Evolutionary conservation across 2,329 filamentous ascomycete species (phyloP).

Genomic region (Mariannaea elegans): DNA sequence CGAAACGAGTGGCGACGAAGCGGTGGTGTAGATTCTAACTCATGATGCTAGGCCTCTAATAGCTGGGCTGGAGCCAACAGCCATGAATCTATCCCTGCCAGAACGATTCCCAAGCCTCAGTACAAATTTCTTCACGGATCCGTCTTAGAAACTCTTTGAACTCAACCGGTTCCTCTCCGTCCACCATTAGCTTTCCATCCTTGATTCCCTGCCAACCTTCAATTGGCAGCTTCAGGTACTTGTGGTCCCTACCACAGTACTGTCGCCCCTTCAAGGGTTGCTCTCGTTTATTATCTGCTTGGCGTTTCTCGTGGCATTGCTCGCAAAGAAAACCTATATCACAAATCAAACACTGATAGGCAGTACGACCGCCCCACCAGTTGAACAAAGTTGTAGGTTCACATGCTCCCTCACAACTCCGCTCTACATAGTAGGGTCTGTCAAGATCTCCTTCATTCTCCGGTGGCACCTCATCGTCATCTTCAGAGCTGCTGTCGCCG

Average conservation of each 20-base stretch:
- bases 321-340: conserved; percentile 22
- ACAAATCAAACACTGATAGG: conserved; percentile 25
- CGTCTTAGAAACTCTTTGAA: conserved; percentile 25
- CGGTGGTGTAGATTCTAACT: too few relatives aligned
- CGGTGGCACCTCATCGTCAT: conserved; percentile 6
- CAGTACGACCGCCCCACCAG: conserved; percentile 25
- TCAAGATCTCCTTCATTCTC: conserved; percentile 26
- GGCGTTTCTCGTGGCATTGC: conserved; percentile 22
- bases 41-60: too few relatives aligned
- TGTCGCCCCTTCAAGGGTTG: conserved; percentile 4
- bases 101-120: conserved; percentile 24
- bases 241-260: conserved; percentile 26
- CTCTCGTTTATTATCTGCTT: conserved; percentile 21
- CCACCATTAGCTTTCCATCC: conserved; percentile 27
- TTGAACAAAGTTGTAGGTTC: conserved; percentile 3
- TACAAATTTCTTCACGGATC: conserved; percentile 21
- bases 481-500: not conserved
- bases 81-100: conserved; percentile 23
- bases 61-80: too few relatives aligned
- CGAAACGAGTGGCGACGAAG: too few relatives aligned
- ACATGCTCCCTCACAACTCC: conserved; percentile 20
- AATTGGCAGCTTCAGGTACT: conserved; percentile 27
- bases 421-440: not conserved
- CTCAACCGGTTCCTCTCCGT: conserved; percentile 27
- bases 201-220: conserved; percentile 32